Percentiles rank a stretch among this genome's conserved stretches.
These are phyloP conservation scores for Leucoagaricus sp. DNA, from an alignment of 1,284 basidiomycete species.

Conservation along the genomic window DNA sequence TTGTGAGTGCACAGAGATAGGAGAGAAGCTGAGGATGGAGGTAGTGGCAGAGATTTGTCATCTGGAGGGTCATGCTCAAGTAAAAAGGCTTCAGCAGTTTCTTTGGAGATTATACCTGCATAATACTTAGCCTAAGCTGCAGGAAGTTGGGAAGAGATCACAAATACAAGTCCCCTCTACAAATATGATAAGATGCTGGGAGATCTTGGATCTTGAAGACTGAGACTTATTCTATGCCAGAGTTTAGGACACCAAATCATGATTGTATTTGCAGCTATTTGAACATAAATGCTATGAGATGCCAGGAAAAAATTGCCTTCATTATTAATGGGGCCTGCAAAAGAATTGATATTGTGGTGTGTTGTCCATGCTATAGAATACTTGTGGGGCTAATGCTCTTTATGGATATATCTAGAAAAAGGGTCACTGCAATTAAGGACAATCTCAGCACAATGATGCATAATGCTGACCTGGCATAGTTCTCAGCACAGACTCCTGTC, in stretches of 20 bases:
- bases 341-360: too few relatives aligned
- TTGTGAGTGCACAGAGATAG: too few relatives aligned
- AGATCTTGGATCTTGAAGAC: neutral
- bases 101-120: neutral
- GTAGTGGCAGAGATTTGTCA: too few relatives aligned
- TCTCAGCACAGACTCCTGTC: neutral
- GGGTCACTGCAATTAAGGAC: neutral
- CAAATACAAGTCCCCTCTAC: neutral
- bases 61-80: too few relatives aligned
- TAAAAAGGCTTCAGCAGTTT: neutral
- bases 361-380: neutral
- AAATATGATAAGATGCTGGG: neutral
- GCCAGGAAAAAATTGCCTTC: neutral
- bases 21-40: too few relatives aligned
- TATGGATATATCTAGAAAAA: neutral
- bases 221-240: neutral
- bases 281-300: neutral
- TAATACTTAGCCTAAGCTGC: neutral
- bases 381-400: neutral
- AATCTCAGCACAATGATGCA: neutral
- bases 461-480: neutral
- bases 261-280: neutral
- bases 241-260: neutral
- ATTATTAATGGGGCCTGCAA: neutral
- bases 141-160: neutral